Percentiles rank a stretch among this genome's conserved stretches.
Conservation (phyloP, 345 rosid genomes). For the Tarenaya hassleriana region DNA sequence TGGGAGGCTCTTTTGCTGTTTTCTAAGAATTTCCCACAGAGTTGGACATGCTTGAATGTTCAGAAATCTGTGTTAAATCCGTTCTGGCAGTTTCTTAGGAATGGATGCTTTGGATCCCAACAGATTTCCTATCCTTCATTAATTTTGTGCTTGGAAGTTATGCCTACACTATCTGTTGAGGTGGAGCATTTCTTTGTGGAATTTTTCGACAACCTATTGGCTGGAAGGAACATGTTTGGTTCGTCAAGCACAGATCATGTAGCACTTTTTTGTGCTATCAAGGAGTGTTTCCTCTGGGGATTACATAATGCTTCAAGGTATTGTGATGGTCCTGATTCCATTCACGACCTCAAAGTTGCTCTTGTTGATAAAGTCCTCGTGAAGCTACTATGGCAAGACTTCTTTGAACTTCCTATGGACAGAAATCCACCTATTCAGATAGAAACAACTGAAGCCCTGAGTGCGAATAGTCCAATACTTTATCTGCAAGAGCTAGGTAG, state of each 20-base stretch:
- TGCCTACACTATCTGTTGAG: conserved; percentile 51
- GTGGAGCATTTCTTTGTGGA: conserved; percentile 66
- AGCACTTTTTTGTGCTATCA: conserved; percentile 59
- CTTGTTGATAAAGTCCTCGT: conserved; percentile 57
- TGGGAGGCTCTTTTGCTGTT: conserved; percentile 83
- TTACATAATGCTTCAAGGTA: conserved; percentile 66
- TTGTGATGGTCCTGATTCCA: conserved; percentile 43
- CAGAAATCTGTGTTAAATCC: conserved; percentile 57
- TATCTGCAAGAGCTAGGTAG: conserved; percentile 68
- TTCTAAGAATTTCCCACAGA: conserved; percentile 66
- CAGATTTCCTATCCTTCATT: conserved; percentile 87
- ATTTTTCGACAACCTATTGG: conserved; percentile 71
- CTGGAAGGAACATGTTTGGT: conserved; percentile 58
- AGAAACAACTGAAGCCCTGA: conserved; percentile 33
- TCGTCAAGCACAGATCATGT: conserved; percentile 42
- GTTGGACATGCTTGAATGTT: conserved; percentile 61
- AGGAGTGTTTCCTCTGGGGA: conserved; percentile 84
- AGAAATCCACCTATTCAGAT: conserved; percentile 25
- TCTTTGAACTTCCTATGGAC: conserved; percentile 30
- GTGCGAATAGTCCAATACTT: conserved; percentile 30
- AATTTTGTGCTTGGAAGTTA: conserved; percentile 56
- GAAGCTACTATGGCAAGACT: conserved; percentile 77
- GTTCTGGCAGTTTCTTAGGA: conserved; percentile 74
- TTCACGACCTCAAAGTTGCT: conserved; percentile 40
- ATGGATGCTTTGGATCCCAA: conserved; percentile 86